Evolutionary conservation across 352 stramenopile genomes (phyloP).

Genomic region (Discostella stelligera): DNA sequence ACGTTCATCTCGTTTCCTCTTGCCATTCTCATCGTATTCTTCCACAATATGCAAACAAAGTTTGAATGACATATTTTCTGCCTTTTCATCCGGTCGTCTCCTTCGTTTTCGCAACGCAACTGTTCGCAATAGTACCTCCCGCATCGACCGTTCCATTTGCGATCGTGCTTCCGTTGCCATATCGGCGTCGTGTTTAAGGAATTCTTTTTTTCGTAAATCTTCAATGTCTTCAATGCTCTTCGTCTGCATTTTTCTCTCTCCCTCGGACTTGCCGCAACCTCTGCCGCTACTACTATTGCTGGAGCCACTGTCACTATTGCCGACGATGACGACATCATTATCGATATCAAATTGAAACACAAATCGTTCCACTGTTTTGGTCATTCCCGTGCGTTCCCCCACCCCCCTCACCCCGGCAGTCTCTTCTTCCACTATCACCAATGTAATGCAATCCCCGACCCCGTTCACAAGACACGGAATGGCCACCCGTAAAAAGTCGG

Average conservation of each 20-base stretch:
- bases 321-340: conserved; percentile 6
- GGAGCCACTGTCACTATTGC: not conserved
- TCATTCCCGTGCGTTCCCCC: conserved; percentile 21
- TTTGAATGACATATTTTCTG: conserved; percentile 56
- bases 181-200: conserved; percentile 21
- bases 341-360: conserved; percentile 51
- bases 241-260: not conserved
- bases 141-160: conserved; percentile 46
- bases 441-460: conserved; percentile 36
- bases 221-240: conserved; percentile 27
- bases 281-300: not conserved
- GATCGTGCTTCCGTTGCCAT: conserved; percentile 21
- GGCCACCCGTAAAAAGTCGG: conserved; percentile 51
- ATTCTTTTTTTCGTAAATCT: not conserved
- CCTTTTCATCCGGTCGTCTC: conserved; percentile 29
- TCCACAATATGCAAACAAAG: conserved; percentile 38
- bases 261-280: not conserved
- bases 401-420: not conserved
- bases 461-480: conserved; percentile 51
- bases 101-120: conserved; percentile 25
- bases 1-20: not conserved
- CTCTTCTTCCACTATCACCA: conserved; percentile 62
- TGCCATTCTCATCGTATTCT: not conserved
- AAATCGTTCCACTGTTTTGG: conserved; percentile 45
- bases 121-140: conserved; percentile 39